Base-by-base conservation (phyloP, 345 rosid genomes). In the Eucalyptus cladocalyx region DNA sequence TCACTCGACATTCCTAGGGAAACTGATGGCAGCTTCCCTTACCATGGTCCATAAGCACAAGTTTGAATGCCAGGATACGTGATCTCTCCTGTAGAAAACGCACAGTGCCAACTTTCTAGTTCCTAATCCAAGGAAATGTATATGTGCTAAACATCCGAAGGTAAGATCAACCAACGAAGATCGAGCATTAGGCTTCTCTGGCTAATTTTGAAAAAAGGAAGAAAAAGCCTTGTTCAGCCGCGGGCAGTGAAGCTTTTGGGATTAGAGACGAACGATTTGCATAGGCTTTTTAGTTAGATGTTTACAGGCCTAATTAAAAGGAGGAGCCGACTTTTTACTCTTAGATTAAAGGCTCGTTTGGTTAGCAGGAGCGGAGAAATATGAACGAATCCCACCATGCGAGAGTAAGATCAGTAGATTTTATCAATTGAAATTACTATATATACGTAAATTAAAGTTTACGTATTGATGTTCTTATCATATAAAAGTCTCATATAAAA, bases 351-450 rank as follows among this genome's bases (percentile, higher is more conserved):
- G 37, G 21, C 76, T 65, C 76, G 37, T 65, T n/a, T 65, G 40
- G 10, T 2, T 65, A 15, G 76, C 76, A 65, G 21, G 19, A n/a
- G 0, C 1, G 18, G 37, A n/a, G 37, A 65, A 65, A 65, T n/a
- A 16, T n/a, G 11, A 65, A 65, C 9, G 11, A n/a, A 65, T 65
- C 1, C 1, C 0, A n/a, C 40, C 76, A 16, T 0, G 11, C 40
- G 0, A 0, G 40, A n/a, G 76, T 65, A 65, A 53, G 58, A 53
- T 53, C 26, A 53, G 26, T 53, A 53, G 37, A 65, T n/a, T 65
- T 65, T 65, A 65, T 65, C 40, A 1, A 65, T 65, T 65, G 37
- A 65, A 65, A 65, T 65, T 0, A 16, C 21, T 65, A 65, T 7
- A 8, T 65, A 15, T n/a, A 15, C 6, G 5, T 14, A n/a, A n/a